A percentile compares a stretch with the other conserved stretches of the same genome.
phyloP scores from a whole-genome alignment of 2,329 filamentous ascomycete species.

The Ceratocystis lukuohia region DNA sequence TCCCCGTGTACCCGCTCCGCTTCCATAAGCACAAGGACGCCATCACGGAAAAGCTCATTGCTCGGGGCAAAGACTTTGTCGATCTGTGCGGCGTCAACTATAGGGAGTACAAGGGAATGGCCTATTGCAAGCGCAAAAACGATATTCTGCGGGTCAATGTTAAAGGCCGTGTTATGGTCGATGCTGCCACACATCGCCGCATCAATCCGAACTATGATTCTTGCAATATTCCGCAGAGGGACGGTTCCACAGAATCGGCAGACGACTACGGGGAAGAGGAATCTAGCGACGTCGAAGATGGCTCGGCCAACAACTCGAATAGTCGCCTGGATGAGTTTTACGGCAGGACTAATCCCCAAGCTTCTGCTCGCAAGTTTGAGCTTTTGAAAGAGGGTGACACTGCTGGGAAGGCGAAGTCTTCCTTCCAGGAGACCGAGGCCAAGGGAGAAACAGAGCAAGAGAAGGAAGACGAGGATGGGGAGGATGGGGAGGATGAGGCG shows the following conservation, averaged over 20 bases:
- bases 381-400: not conserved
- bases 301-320: not conserved
- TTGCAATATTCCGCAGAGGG: not conserved
- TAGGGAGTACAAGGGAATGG: constrained; percentile 68
- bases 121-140: constrained; percentile 71
- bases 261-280: not conserved
- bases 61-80: constrained; percentile 75
- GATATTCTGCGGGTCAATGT: constrained; percentile 66
- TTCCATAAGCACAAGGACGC: constrained; percentile 62
- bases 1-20: constrained; percentile 62
- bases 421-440: too few relatives aligned
- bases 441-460: not conserved
- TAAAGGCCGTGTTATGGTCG: constrained; percentile 78
- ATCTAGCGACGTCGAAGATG: not conserved
- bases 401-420: not conserved
- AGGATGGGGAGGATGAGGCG: not conserved
- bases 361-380: not conserved
- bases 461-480: too few relatives aligned
- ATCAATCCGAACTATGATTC: constrained; percentile 74
- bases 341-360: not conserved
- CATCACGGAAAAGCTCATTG: constrained; percentile 53
- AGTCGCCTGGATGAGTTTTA: not conserved
- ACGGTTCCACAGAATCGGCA: not conserved
- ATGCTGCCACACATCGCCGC: constrained; percentile 65
- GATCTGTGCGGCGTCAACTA: constrained; percentile 71